Base-by-base conservation (phyloP, 2,329 filamentous ascomycete genomes). In the Paecilomyces fulvus region DNA sequence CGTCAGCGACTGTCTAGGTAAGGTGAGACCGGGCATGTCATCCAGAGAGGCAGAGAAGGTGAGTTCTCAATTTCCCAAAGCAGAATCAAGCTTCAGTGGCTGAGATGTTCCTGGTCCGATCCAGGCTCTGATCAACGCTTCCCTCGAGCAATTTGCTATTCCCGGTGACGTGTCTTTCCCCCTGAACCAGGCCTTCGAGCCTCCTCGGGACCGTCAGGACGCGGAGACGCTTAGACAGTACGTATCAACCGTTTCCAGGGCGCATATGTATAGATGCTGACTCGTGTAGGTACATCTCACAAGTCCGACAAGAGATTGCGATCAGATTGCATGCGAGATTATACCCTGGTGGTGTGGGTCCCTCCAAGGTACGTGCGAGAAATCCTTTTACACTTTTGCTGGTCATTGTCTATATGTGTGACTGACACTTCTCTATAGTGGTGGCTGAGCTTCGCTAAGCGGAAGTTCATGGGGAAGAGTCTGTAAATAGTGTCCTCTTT, bases 381-480 rank as follows among this genome's bases (percentile, higher is more conserved):
- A 43, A 75, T 76, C 61, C 63, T 67, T 61, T n/a, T 12, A 20
- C 9, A 9, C 49, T 52, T 52, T 31, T 33, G 37, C 37, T 33
- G 33, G 43, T 54, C n/a, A 28, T 3, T 28, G 33, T 23, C 43
- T 37, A 17, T 37, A 9, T 56, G 48, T 31, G 20, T 46, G 25
- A 23, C 20, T 10, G n/a, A 37, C 30, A 21, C 55, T 56, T n/a
- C 46, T 14, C 83, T 78, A 74, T 83, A 95, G 85, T 97, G 92
- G 90, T 99, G 94, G 94, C 77, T 99, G 73, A 97, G 94, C 80
- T 99, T 96, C 73, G 90, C 89, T 55, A 97, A 97, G 86, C 87
- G 94, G 77, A 96, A 96, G 84, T 99, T 99, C 72, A 97, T 99
- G 94, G 92, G 92, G 73, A 97, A 97, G 84, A 83, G 84, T 64